Evolutionary conservation across 345 rosid genomes (phyloP), one percentile per base, ranked within the genome.

Genomic region (Ceriops zippeliana): DNA sequence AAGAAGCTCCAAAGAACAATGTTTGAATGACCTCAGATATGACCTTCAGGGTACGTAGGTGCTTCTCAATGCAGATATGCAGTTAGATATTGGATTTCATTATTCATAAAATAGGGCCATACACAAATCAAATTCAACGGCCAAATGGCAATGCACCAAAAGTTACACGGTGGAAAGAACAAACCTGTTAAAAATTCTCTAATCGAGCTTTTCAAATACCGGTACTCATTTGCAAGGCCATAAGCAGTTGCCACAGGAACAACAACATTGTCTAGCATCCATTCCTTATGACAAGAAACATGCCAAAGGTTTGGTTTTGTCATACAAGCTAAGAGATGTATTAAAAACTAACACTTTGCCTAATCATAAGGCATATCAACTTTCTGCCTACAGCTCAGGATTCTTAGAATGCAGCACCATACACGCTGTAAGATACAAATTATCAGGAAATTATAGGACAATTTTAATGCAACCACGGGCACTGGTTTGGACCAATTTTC

Each of bases 191-290:
- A 82, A 73, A 80, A 89, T 56, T 73, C 91, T 52, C 71, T 72
- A 75, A 95, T 95, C 7, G 96, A 95, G 75, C 73, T 76, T 71
- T 87, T 95, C 69, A 95, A 80, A 81, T 95, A 91, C 70, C 83
- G 86, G 69, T 87, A 90, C 71, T 95, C 96, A 77, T 86, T 72
- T 52, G 85, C 82, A 77, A 85, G 87, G 67, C 86, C 91, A 80
- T 91, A 86, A 56, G 74, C 70, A 64, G 86, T 75, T 69, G 96
- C 99, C 72, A 83, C 85, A 27, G 97, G 93, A 71, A 89, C 96
- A 75, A 95, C 90, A 37, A 85, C 82, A 73, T 84, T 86, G 73
- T 90, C 93, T 5, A 91, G 87, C 87, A 91, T 85, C 96, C 96
- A 90, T 24, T 85, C 92, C 97, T 95, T 61, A 1, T 37, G 65